A percentile compares a stretch with the other conserved stretches of the same genome.
Evolutionary conservation across 805 yeast genomes (phyloP).

Genomic region (Saccharomyces paradoxus): DNA sequence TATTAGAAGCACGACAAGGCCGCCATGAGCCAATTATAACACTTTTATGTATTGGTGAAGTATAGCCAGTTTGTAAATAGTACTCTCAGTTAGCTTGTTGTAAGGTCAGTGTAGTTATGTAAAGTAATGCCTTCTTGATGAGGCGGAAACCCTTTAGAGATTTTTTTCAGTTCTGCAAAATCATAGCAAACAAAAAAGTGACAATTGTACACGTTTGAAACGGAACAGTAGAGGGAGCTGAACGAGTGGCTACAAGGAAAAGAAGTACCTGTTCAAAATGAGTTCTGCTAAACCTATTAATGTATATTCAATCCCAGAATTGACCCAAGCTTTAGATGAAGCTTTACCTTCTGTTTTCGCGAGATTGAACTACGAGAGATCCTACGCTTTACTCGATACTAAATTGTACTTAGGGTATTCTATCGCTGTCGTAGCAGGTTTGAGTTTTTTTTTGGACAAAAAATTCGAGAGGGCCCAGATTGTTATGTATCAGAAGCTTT

Average conservation of each 20-base stretch:
- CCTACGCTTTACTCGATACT: conserved; percentile 31
- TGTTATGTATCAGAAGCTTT: conserved; percentile 32
- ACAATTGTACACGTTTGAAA: background rate
- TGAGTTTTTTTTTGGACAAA: conserved; percentile 44
- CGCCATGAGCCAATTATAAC: background rate
- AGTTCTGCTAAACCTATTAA: conserved; percentile 23
- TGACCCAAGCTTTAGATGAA: conserved; percentile 26
- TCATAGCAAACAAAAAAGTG: background rate
- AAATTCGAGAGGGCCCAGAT: conserved; percentile 38
- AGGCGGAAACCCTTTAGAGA: background rate
- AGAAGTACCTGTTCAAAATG: conserved; percentile 7
- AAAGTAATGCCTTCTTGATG: background rate
- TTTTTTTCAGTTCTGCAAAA: background rate
- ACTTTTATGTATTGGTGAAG: background rate
- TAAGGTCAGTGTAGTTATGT: background rate
- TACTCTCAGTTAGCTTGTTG: background rate
- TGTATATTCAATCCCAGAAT: conserved; percentile 27
- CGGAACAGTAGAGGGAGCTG: background rate
- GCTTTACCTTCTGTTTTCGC: conserved; percentile 20
- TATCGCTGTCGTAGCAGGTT: conserved; percentile 43
- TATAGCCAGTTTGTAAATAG: background rate
- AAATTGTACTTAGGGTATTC: conserved; percentile 44
- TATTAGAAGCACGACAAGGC: background rate
- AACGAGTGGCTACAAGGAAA: background rate
- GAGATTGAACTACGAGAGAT: conserved; percentile 20